Evolutionary conservation across 768 basidiomycete genomes (phyloP).

Genomic region (Trametes sanguinea): DNA sequence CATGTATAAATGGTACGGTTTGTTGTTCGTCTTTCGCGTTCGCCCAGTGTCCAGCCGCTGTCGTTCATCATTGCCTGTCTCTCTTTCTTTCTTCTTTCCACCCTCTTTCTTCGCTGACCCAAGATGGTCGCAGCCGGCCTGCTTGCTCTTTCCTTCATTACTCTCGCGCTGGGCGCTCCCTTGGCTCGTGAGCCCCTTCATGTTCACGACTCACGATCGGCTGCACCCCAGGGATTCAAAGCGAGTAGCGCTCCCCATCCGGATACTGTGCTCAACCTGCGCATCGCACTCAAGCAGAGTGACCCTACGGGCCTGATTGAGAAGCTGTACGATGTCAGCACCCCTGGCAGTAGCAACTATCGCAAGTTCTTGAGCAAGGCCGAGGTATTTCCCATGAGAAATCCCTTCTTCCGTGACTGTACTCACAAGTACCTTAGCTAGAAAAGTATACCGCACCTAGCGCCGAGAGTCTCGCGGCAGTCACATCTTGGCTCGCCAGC

Average conservation of each 20-base stretch:
- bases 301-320: constrained; percentile 38
- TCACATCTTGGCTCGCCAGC: constrained; percentile 28
- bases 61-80: neutral
- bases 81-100: neutral
- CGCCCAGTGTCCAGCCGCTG: neutral
- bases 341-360: constrained; percentile 37
- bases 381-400: constrained; percentile 30
- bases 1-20: too few relatives aligned
- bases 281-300: constrained; percentile 38
- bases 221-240: constrained; percentile 33
- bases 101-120: neutral
- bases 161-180: constrained; percentile 26
- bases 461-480: constrained; percentile 26
- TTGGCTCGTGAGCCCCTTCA: constrained; percentile 20
- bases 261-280: constrained; percentile 35
- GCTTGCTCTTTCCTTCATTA: constrained; percentile 26
- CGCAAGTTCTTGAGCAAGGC: constrained; percentile 41
- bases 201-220: constrained; percentile 34
- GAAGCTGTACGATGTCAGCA: constrained; percentile 38
- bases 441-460: constrained; percentile 30
- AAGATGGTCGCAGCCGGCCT: constrained; percentile 28
- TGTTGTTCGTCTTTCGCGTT: neutral
- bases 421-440: constrained; percentile 18
- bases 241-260: constrained; percentile 30
- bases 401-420: too few relatives aligned